Conservation (phyloP, 1,284 basidiomycete genomes). For the Moesziomyces antarcticus region DNA sequence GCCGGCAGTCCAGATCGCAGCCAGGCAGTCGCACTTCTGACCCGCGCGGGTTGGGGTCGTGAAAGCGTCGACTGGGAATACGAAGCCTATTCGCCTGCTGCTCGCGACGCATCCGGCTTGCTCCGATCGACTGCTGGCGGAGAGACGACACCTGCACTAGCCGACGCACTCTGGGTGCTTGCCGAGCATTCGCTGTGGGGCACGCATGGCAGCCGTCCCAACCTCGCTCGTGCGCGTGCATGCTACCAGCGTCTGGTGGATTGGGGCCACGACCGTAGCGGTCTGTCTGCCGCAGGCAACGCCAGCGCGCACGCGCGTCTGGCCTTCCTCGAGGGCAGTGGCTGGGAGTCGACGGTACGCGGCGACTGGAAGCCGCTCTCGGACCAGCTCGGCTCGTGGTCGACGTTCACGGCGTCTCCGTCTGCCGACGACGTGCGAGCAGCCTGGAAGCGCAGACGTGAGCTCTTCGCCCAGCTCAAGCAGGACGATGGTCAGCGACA, state of each 20-base stretch:
- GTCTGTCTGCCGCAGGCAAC: constrained; percentile 49
- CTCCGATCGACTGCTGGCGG: constrained; percentile 2
- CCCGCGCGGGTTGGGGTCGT: constrained; percentile 47
- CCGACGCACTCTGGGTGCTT: constrained; percentile 64
- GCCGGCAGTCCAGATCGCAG: constrained; percentile 5
- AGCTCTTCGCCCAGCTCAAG: constrained; percentile 45
- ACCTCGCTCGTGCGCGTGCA: constrained; percentile 51
- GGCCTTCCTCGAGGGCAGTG: constrained; percentile 59
- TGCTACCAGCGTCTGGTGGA: constrained; percentile 54
- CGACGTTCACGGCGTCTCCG: constrained; percentile 29
- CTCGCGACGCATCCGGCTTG: constrained; percentile 17
- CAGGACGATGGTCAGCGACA: constrained; percentile 44
- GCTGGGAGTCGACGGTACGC: constrained; percentile 49
- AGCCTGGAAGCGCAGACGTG: constrained; percentile 39
- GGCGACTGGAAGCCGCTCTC: constrained; percentile 42
- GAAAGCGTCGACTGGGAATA: constrained; percentile 25
- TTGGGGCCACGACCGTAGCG: constrained; percentile 28
- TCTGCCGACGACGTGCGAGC: constrained; percentile 26
- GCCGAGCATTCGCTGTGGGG: constrained; percentile 65
- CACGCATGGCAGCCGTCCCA: constrained; percentile 58
- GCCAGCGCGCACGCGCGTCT: constrained; percentile 63
- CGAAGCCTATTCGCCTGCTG: constrained; percentile 29
- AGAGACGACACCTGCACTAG: constrained; percentile 13
- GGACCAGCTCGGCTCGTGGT: constrained; percentile 15
- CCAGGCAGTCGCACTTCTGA: constrained; percentile 39